Base-by-base conservation (phyloP, 2,329 filamentous ascomycete genomes). In the Herpotrichia juniperi region DNA sequence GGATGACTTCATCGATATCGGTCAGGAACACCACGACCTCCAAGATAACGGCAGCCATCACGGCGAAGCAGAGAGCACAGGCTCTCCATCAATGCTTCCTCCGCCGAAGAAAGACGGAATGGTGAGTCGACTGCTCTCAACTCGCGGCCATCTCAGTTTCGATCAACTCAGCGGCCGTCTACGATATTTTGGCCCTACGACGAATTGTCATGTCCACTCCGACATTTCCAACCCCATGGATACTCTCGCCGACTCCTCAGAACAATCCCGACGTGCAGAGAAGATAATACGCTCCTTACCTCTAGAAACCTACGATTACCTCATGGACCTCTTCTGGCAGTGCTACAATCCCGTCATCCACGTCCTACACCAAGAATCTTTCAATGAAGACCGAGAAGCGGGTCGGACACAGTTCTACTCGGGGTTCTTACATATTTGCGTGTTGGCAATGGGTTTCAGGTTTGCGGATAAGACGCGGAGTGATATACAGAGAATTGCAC, bases 111-210 rank as follows among this genome's bases (percentile, higher is more conserved):
- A 78, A 53, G 80, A 81, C 30, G 75, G 77, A 16, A 76, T 81
- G 51, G 76, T 82, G 1, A 78, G 78, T 42, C 76, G 76, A 25
- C 69, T 83, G 1, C 72, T 83, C 4, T 78, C 78, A 1, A 79
- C 79, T 3, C 74, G 77, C 30, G 80, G 79, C 6, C 80, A 79
- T 61, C 70, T 82, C 9, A 78, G 77, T 14, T 80, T 82, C 50
- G 80, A 83, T 53, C 80, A 80, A 53, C 67, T 81, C 1, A 79
- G 76, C 17, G 80, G 79, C 4, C 71, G 78, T n/a, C 62, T 81
- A 5, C 75, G 80, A 21, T 83, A 81, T 67, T 83, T 82, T 50
- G 81, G 81, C 1, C 79, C 79, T 1, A 82, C 80, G 3, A 80
- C 80, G 43, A 83, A 82, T 63, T 79, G 76, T 50, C 80, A 83